These are phyloP conservation scores for Glycyrrhiza uralensis DNA, from an alignment of 306 rosid genomes.

Conservation along the genomic window DNA sequence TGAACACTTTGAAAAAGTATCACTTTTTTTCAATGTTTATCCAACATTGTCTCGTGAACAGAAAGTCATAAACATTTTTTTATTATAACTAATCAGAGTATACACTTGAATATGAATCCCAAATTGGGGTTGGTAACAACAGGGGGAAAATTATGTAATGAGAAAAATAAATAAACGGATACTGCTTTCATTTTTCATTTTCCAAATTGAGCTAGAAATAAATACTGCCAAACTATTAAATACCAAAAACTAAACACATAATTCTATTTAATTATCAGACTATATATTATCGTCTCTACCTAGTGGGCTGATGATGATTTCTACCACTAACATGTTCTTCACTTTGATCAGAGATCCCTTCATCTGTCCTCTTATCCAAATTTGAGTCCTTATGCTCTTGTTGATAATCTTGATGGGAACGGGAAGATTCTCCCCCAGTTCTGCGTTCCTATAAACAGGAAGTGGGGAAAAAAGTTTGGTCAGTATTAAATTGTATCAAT, in stretches of 20 bases:
- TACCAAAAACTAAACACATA: slow-evolving; percentile 26
- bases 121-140: slow-evolving; percentile 32
- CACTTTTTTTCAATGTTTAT: slow-evolving; percentile 9
- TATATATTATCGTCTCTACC: slow-evolving; percentile 56
- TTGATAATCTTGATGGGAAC: slow-evolving; percentile 38
- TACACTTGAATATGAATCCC: slow-evolving; percentile 37
- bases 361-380: slow-evolving; percentile 43
- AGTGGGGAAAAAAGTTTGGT: neutral
- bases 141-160: slow-evolving; percentile 23
- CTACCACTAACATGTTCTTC: slow-evolving; percentile 55
- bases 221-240: slow-evolving; percentile 26
- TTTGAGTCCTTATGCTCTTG: slow-evolving; percentile 43
- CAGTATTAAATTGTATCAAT: neutral
- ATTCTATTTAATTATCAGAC: slow-evolving; percentile 38
- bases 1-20: neutral
- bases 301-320: slow-evolving; percentile 45
- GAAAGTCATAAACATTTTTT: slow-evolving; percentile 24
- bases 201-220: slow-evolving; percentile 21
- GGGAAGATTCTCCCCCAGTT: slow-evolving; percentile 51
- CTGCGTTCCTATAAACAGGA: slow-evolving; percentile 52
- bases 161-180: slow-evolving; percentile 13
- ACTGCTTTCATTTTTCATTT: neutral
- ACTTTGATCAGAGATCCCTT: slow-evolving; percentile 49
- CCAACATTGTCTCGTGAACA: slow-evolving; percentile 27
- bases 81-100: slow-evolving; percentile 32